These are phyloP conservation scores for Dothistroma septosporum DNA, from an alignment of 2,329 filamentous ascomycete genomes.

Conservation along the genomic window DNA sequence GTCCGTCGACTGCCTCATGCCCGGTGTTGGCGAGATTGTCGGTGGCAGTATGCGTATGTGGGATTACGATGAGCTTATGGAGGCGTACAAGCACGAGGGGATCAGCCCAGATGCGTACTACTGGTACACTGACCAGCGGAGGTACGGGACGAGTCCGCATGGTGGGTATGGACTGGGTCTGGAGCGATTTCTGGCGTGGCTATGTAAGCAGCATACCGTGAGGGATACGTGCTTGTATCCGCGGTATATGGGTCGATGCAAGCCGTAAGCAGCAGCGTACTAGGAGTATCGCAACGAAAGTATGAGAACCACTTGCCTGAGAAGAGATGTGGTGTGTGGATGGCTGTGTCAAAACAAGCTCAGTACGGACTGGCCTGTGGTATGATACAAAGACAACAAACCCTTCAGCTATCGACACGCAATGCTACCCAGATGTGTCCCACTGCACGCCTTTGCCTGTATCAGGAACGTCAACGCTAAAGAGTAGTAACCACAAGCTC, in stretches of 20 bases:
- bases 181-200: slow-evolving; percentile 71
- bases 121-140: slow-evolving; percentile 82
- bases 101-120: slow-evolving; percentile 85
- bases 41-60: slow-evolving; percentile 81
- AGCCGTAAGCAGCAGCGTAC: no score
- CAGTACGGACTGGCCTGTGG: neutral
- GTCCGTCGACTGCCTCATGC: slow-evolving; percentile 83
- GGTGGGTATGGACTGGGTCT: slow-evolving; percentile 90
- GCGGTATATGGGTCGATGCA: slow-evolving; percentile 76
- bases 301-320: neutral
- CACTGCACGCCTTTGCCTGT: neutral
- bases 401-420: slow-evolving; percentile 17
- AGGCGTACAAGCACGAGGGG: slow-evolving; percentile 78
- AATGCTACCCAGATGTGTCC: slow-evolving; percentile 14
- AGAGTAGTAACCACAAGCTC: neutral
- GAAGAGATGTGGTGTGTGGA: neutral
- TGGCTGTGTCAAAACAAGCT: slow-evolving; percentile 1
- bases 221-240: slow-evolving; percentile 71
- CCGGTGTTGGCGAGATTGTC: slow-evolving; percentile 93
- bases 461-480: neutral
- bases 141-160: slow-evolving; percentile 87
- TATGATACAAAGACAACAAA: slow-evolving; percentile 16
- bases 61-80: slow-evolving; percentile 82
- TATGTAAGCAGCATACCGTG: slow-evolving; percentile 63
- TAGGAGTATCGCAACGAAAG: no score